Conservation (phyloP, 2,329 filamentous ascomycete genomes). For the Fusarium tupiense region DNA sequence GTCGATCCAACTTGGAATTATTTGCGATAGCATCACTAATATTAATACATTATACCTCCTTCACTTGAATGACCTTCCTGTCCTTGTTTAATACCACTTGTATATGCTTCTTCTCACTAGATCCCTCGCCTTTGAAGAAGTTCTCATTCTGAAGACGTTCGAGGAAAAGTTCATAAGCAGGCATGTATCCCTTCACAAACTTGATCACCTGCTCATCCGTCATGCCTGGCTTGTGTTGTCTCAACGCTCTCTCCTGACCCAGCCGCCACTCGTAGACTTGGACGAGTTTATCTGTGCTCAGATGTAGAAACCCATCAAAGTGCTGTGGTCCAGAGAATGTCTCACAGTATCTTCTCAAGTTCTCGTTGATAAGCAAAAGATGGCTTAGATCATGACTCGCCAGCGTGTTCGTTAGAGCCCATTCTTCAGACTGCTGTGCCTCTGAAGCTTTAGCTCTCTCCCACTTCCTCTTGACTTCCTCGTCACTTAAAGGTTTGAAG, state of each 20-base stretch:
- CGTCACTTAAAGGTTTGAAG: constrained; percentile 24
- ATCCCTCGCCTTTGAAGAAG: constrained; percentile 9
- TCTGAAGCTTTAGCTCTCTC: constrained; percentile 6
- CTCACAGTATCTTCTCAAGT: constrained; percentile 32
- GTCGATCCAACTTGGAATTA: constrained; percentile 48
- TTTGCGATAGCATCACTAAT: constrained; percentile 21
- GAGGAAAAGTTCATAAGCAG: constrained; percentile 39
- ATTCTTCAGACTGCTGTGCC: constrained; percentile 3
- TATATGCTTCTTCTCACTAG: constrained; percentile 18
- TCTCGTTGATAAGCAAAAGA: constrained; percentile 35
- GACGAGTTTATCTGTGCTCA: constrained; percentile 34
- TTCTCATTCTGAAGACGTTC: constrained; percentile 28
- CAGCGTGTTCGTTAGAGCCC: constrained; percentile 19
- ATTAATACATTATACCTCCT: constrained; percentile 3
- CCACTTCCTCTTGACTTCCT: constrained; percentile 31
- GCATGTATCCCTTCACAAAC: constrained; percentile 43
- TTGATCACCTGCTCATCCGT: constrained; percentile 35
- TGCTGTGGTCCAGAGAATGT: constrained; percentile 30
- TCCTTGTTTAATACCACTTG: constrained; percentile 5
- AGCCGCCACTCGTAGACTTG: constrained; percentile 41
- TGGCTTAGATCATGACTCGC: constrained; percentile 29
- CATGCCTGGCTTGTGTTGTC: constrained; percentile 36
- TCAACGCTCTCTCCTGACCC: constrained; percentile 31
- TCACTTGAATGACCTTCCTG: constrained; percentile 21
- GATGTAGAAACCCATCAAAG: constrained; percentile 36